Percentiles rank a stretch among this genome's conserved stretches.
phyloP scores from a whole-genome alignment of 2,329 filamentous ascomycete species.

The Verticillium nubilum region DNA sequence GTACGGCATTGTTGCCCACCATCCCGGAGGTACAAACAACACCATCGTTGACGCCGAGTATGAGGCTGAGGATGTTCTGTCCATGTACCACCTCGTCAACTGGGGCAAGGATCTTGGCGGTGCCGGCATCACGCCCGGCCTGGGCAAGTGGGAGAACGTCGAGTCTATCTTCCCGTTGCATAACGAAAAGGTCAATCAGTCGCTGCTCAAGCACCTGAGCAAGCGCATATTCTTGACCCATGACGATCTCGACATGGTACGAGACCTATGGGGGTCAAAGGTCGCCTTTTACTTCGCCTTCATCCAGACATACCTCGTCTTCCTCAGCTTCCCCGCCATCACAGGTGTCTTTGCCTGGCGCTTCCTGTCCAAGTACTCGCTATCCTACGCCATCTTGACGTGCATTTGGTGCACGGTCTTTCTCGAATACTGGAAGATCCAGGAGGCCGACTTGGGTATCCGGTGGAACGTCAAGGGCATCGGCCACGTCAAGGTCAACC shows the following conservation, averaged over 20 bases:
- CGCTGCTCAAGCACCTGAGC: conserved; percentile 52
- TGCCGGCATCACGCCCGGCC: conserved; percentile 54
- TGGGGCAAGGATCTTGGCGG: conserved; percentile 54
- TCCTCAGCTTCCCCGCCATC: conserved; percentile 63
- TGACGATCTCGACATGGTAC: conserved; percentile 52
- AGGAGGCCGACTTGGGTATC: conserved; percentile 64
- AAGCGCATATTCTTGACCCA: conserved; percentile 42
- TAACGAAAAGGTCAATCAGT: conserved; percentile 49
- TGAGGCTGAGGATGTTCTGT: conserved; percentile 65
- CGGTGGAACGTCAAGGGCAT: conserved; percentile 70
- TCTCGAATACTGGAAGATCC: conserved; percentile 75
- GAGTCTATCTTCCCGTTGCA: conserved; percentile 59
- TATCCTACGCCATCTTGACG: conserved; percentile 61
- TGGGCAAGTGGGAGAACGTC: conserved; percentile 55
- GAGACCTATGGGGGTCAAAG: conserved; percentile 59
- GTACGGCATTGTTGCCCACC: conserved; percentile 59
- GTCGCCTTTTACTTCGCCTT: conserved; percentile 82
- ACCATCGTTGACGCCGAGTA: conserved; percentile 42
- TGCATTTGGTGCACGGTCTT: conserved; percentile 69
- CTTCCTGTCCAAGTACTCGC: conserved; percentile 64
- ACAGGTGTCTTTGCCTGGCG: conserved; percentile 66
- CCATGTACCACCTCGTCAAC: conserved; percentile 62
- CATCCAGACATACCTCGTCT: conserved; percentile 68
- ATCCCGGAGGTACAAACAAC: conserved; percentile 51
- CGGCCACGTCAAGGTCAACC: conserved; percentile 58